Evolutionary conservation across 108 stramenopile genomes (phyloP), one percentile per base, ranked within the genome.

Genomic region (Epithemia pelagica): DNA sequence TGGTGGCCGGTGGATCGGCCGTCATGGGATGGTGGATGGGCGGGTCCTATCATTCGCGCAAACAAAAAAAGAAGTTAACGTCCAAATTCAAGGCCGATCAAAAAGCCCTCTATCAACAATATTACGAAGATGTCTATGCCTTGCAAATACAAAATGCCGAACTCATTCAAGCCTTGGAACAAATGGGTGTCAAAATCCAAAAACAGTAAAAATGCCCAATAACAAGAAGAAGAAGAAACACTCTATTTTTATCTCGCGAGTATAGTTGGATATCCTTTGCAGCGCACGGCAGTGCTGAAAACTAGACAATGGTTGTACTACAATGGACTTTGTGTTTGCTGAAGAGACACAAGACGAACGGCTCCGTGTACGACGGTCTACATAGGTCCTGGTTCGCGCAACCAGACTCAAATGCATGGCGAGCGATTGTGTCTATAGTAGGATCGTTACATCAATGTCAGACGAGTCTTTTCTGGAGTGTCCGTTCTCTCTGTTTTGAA

Each of bases 91-190:
- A 84, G 66, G 78, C 90, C 71, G 94, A 95, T 66, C 90, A 91
- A 69, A 95, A 95, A 75, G 78, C 85, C 2, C 75, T 91, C 10
- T 95, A 95, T 74, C 88, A 89, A 33, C 90, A 91, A 82, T 95
- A 95, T 57, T 95, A 95, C 76, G 90, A 90, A 52, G 94, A 95
- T 72, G 90, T 95, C 21, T 91, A 91, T 75, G 81, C 82, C 59
- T 70, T 91, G 57, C 84, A 95, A 71, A 82, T 90, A 54, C 86
- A 94, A 70, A 91, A 92, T 73, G 85, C 84, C 2, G 83, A 92
- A 58, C 73, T 85, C 31, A 61, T 66, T 1, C 63, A 75, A 52
- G 79, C 78, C 15, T 32, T 84, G 29, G 76, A 80, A 62, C 70
- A 78, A 78, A 80, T 81, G 61, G 82, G 82, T 21, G 77, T 74